A percentile compares a stretch with the other conserved stretches of the same genome.
These are phyloP conservation scores for Flaveria ramosissima DNA, from an alignment of 129 eudicot species.

Conservation along the genomic window DNA sequence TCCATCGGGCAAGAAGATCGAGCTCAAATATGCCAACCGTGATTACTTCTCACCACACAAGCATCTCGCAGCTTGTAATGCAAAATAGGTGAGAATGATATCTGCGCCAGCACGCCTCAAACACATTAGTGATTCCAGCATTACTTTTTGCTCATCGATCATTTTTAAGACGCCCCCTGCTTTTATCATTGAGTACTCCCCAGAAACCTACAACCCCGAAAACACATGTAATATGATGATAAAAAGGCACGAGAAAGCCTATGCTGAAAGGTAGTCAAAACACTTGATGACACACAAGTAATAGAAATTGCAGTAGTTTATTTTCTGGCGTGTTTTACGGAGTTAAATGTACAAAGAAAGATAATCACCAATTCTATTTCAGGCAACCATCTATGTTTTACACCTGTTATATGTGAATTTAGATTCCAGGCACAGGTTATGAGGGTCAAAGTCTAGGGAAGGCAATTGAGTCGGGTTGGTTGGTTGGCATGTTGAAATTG, in stretches of 20 bases:
- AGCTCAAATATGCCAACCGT: not conserved
- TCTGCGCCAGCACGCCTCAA: slow-evolving; percentile 90
- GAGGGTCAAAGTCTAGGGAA: not conserved
- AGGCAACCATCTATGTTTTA: too few species aligned
- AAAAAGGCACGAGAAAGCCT: not conserved
- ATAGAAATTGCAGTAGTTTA: not conserved
- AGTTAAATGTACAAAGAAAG: not conserved
- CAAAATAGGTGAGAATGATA: slow-evolving; percentile 78
- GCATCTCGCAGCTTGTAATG: slow-evolving; percentile 69
- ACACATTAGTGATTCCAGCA: slow-evolving; percentile 95
- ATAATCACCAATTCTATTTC: not conserved
- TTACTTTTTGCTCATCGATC: slow-evolving; percentile 91
- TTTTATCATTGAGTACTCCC: slow-evolving; percentile 98
- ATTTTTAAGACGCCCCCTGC: slow-evolving; percentile 88
- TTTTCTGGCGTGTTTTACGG: not conserved
- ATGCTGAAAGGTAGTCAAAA: slow-evolving; percentile 1
- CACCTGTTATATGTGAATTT: not conserved
- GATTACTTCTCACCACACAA: slow-evolving; percentile 53
- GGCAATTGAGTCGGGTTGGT: not conserved
- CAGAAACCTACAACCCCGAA: slow-evolving; percentile 48
- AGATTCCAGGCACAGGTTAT: not conserved
- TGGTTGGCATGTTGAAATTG: not conserved
- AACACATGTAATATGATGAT: not conserved
- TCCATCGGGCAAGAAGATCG: slow-evolving; percentile 34
- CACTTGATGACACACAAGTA: not conserved